A percentile compares a stretch with the other conserved stretches of the same genome.
Evolutionary conservation across 1,139 yeast genomes (phyloP).

Genomic region (Lodderomyces parapsilosis): DNA sequence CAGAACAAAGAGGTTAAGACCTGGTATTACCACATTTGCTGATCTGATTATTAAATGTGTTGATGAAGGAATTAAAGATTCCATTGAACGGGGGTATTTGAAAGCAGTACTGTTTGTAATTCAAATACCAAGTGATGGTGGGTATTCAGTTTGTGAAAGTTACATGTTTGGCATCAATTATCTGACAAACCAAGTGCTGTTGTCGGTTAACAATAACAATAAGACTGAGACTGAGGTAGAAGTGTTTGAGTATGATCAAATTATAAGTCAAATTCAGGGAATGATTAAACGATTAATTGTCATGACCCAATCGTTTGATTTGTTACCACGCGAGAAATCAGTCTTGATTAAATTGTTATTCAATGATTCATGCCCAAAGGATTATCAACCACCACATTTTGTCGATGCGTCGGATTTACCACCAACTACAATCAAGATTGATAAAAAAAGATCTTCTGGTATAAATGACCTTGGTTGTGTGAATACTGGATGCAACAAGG

Average conservation of each 20-base stretch:
- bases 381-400: conserved; percentile 49
- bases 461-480: conserved; percentile 12
- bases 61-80: conserved; percentile 47
- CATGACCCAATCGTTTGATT: conserved; percentile 51
- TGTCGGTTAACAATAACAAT: conserved; percentile 6
- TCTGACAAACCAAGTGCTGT: conserved; percentile 12
- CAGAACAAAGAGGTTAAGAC: conserved; percentile 43
- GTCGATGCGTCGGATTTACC: conserved; percentile 28
- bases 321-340: conserved; percentile 44
- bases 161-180: conserved; percentile 50
- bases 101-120: conserved; percentile 47
- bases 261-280: conserved; percentile 26
- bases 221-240: neutral
- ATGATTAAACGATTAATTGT: conserved; percentile 49
- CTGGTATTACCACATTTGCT: conserved; percentile 31
- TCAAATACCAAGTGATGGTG: conserved; percentile 35
- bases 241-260: conserved; percentile 17
- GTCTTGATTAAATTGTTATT: conserved; percentile 48
- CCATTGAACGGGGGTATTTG: conserved; percentile 39
- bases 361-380: conserved; percentile 43
- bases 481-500: conserved; percentile 11
- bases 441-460: conserved; percentile 16
- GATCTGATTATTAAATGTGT: conserved; percentile 46
- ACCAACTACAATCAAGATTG: conserved; percentile 18
- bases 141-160: conserved; percentile 42